Conservation (phyloP, 2,329 filamentous ascomycete species). For the Exophiala alcalophila region DNA sequence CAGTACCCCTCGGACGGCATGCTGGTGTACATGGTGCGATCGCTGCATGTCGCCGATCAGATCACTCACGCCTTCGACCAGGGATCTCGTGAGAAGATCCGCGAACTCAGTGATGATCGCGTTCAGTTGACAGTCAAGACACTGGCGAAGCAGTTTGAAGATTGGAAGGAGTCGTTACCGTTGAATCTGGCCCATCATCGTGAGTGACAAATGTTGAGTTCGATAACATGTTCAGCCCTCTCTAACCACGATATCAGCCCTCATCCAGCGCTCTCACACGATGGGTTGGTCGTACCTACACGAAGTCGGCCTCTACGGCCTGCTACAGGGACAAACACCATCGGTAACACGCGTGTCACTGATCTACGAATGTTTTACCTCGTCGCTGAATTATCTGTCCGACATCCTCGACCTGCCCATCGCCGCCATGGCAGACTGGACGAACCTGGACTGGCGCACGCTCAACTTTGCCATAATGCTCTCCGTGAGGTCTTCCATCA, state of each 20-base stretch:
- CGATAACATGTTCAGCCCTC: not conserved
- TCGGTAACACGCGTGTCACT: constrained; percentile 14
- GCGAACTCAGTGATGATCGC: constrained; percentile 19
- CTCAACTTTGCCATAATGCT: constrained; percentile 20
- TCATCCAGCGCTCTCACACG: constrained; percentile 3
- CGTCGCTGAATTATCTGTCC: constrained; percentile 14
- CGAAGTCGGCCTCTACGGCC: constrained; percentile 22
- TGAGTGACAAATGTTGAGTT: too few species aligned
- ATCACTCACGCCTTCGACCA: constrained; percentile 12
- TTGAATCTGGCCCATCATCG: too few species aligned
- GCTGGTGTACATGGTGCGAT: constrained; percentile 4
- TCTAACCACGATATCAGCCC: not conserved
- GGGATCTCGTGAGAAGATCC: constrained; percentile 14
- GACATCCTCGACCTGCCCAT: constrained; percentile 7
- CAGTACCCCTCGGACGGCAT: constrained; percentile 15
- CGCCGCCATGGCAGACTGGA: constrained; percentile 20
- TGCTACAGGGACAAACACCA: constrained; percentile 15
- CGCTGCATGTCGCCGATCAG: constrained; percentile 13
- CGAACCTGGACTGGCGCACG: constrained; percentile 14
- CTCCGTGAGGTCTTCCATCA: constrained; percentile 18
- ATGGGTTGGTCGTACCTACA: constrained; percentile 12
- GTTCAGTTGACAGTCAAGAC: constrained; percentile 12
- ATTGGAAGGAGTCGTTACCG: constrained; percentile 11
- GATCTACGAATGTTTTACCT: constrained; percentile 19
- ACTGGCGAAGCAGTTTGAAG: constrained; percentile 8